These are phyloP conservation scores for Prillingera fragicola DNA, from an alignment of 1,284 basidiomycete genomes.

Conservation along the genomic window DNA sequence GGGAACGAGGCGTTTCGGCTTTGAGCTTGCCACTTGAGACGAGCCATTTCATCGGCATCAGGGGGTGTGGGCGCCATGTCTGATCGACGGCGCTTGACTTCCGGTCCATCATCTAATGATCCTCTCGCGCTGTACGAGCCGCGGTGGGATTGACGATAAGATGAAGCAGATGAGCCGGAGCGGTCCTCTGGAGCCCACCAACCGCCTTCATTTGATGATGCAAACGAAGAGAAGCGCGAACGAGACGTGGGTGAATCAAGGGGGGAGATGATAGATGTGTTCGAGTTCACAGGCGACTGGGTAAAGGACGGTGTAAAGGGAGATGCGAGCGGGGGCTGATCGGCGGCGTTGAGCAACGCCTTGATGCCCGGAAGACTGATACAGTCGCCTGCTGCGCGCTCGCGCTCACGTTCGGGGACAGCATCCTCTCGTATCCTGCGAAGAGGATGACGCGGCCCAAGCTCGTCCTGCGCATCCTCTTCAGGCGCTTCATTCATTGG, in stretches of 20 bases:
- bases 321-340: constrained; percentile 20
- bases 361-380: constrained; percentile 37
- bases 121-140: constrained; percentile 6
- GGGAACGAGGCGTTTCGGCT: constrained; percentile 42
- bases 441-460: constrained; percentile 37
- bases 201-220: constrained; percentile 24
- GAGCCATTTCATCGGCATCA: constrained; percentile 38
- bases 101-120: constrained; percentile 26
- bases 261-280: constrained; percentile 26
- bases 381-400: too few relatives aligned
- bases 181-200: constrained; percentile 43
- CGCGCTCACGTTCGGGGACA: constrained; percentile 6
- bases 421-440: constrained; percentile 34
- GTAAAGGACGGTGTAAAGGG: constrained; percentile 13
- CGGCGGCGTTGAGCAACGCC: constrained; percentile 18
- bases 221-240: constrained; percentile 39
- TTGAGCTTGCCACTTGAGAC: constrained; percentile 40
- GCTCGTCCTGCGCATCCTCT: constrained; percentile 35
- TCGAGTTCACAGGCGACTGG: constrained; percentile 29
- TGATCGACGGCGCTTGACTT: constrained; percentile 37
- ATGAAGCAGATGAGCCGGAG: constrained; percentile 8
- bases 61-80: constrained; percentile 29
- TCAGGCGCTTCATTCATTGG: constrained; percentile 36
- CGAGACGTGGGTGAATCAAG: constrained; percentile 35
- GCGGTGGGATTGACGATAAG: constrained; percentile 2